Percentiles rank a stretch among this genome's conserved stretches.
Evolutionary conservation across 345 rosid genomes (phyloP).

Genomic region (Citrus glauca): DNA sequence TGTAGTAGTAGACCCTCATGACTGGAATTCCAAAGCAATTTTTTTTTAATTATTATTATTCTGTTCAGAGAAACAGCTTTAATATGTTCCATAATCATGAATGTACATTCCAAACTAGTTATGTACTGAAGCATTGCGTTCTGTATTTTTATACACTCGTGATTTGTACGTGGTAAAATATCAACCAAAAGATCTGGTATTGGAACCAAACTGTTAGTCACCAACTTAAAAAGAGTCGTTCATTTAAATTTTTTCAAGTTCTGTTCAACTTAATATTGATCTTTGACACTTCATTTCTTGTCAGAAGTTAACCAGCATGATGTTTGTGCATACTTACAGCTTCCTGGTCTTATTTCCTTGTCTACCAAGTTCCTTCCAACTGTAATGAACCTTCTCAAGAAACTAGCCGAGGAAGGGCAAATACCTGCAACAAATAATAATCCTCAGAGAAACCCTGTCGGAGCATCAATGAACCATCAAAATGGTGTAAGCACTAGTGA

Average conservation of each 20-base stretch:
- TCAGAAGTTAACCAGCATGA: neutral
- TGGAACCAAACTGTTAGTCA: neutral
- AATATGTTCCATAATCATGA: neutral
- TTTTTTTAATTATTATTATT: neutral
- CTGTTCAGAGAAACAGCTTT: neutral
- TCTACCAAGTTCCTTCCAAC: conserved; percentile 85
- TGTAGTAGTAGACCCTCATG: neutral
- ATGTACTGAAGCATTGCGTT: neutral
- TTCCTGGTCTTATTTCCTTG: conserved; percentile 81
- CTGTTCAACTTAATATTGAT: neutral
- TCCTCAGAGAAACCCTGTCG: conserved; percentile 35
- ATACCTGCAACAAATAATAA: conserved; percentile 34
- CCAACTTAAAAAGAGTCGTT: neutral
- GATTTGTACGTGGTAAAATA: neutral
- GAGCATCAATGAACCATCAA: conserved; percentile 29
- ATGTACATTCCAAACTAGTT: neutral
- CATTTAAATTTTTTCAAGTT: neutral
- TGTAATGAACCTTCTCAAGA: conserved; percentile 81
- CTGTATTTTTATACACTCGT: neutral
- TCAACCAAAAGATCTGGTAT: neutral
- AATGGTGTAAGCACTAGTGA: conserved; percentile 42
- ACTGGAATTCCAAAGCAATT: neutral
- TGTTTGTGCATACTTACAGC: conserved; percentile 40
- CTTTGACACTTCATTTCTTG: too few species aligned
- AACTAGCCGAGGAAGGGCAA: conserved; percentile 75